Evolutionary conservation across 768 basidiomycete genomes (phyloP).

Genomic region (Mrakia hoshinonis): DNA sequence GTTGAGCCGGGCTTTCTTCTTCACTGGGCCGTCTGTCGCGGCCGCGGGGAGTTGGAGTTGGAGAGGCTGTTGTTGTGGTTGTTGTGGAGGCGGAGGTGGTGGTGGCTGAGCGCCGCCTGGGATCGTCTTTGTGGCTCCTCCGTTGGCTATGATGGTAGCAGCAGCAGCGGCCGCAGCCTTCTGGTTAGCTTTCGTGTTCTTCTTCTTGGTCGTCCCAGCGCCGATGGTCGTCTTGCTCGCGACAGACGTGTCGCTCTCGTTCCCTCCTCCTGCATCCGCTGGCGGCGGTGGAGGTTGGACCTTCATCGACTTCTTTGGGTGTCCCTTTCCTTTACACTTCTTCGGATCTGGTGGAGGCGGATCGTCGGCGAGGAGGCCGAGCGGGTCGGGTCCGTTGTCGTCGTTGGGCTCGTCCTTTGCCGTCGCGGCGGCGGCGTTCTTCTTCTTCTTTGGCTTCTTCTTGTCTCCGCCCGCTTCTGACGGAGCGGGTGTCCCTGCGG

Average conservation of each 20-base stretch:
- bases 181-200: no score
- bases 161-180: no score
- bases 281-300: not conserved
- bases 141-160: no score
- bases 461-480: constrained; percentile 11
- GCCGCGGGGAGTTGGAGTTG: not conserved
- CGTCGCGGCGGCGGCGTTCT: constrained; percentile 6
- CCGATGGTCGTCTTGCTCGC: not conserved
- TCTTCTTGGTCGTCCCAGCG: no score
- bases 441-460: constrained; percentile 18
- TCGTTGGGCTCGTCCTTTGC: constrained; percentile 1
- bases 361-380: not conserved
- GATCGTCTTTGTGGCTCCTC: no score
- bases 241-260: constrained; percentile 3
- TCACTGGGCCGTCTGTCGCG: not conserved
- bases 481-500: not conserved
- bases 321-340: not conserved
- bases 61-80: not conserved
- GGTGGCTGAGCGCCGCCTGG: not conserved
- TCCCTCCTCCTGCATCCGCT: not conserved
- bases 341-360: not conserved
- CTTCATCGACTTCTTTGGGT: constrained; percentile 10
- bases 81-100: not conserved
- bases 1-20: constrained; percentile 1
- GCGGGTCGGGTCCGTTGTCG: no score